phyloP scores from a whole-genome alignment of 1,284 basidiomycete species.

The Rhodotorula glutinis region DNA sequence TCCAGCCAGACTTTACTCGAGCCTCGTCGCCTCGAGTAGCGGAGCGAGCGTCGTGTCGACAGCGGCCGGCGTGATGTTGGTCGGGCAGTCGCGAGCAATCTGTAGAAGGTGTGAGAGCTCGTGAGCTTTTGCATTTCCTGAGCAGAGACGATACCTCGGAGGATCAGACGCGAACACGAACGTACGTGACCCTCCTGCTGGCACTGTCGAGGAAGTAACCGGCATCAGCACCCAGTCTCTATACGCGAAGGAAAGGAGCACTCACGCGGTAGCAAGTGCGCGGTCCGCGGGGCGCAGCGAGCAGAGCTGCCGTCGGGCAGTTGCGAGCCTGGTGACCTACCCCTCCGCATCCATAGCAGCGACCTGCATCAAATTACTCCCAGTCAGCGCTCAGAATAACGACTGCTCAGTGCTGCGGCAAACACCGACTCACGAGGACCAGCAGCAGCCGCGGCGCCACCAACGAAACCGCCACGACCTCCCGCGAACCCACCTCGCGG shows the following conservation, averaged over 20 bases:
- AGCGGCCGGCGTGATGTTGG: slow-evolving; percentile 12
- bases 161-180: not conserved
- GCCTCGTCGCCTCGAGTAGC: too few species aligned
- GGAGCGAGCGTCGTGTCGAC: slow-evolving; percentile 10
- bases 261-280: slow-evolving; percentile 69
- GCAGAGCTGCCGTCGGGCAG: slow-evolving; percentile 63
- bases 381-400: too few species aligned
- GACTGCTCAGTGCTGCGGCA: too few species aligned
- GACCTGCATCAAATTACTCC: slow-evolving; percentile 52
- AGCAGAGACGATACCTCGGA: not conserved
- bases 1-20: too few species aligned
- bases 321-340: slow-evolving; percentile 48
- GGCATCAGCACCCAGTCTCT: too few species aligned
- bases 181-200: slow-evolving; percentile 68
- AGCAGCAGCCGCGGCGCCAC: slow-evolving; percentile 30
- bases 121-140: too few species aligned
- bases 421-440: not conserved
- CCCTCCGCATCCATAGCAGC: slow-evolving; percentile 67
- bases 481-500: slow-evolving; percentile 32
- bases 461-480: slow-evolving; percentile 41
- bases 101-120: not conserved
- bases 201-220: slow-evolving; percentile 53
- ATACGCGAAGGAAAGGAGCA: too few species aligned
- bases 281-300: slow-evolving; percentile 59
- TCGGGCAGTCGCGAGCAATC: slow-evolving; percentile 51